Base-by-base conservation (phyloP, 2,329 filamentous ascomycete genomes). In the Raffaelea ambrosiae region DNA sequence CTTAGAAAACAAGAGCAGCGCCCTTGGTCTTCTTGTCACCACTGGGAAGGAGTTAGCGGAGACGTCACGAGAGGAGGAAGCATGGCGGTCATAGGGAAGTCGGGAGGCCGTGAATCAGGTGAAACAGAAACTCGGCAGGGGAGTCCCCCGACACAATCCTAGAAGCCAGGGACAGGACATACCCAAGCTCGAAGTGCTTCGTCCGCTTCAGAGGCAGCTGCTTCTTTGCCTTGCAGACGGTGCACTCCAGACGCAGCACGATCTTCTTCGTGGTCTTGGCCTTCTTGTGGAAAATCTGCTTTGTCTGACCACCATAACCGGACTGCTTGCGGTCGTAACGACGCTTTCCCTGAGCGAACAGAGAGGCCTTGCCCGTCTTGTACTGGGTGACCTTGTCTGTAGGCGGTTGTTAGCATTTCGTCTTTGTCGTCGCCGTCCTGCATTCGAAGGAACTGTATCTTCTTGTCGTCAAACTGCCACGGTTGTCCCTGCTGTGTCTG, bases 11-110 rank as follows among this genome's bases (percentile, higher is more conserved):
- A 68, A 98, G 84, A 74, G 93, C 93, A 66, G 93, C 93, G 86
- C 93, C 93, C 89, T 98, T 98, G 66, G 93, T 98, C 88, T 98
- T 98, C 90, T 98, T 98, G 86, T 98, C 93, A 83, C 93, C 93
- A 84, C 93, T 95, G 63, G 44, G 64, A 78, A 67, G 78, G 71
- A n/a, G 59, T 45, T 45, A 51, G 47, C 10, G 31, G n/a, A n/a
- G n/a, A n/a, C 35, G n/a, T 9, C 31, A 23, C 5, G 43, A 29
- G 39, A 31, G 44, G 39, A 40, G 53, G 21, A 18, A 10, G 31
- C n/a, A n/a, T n/a, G n/a, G n/a, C n/a, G n/a, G n/a, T n/a, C n/a
- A n/a, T n/a, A n/a, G 14, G 9, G 16, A 13, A 16, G 21, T 9
- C 14, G 26, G 5, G 19, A 8, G 9, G 11, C 4, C 1, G n/a